Evolutionary conservation across 768 basidiomycete species (phyloP), one percentile per base, ranked within the genome.

Genomic region (Boletellus ananas): DNA sequence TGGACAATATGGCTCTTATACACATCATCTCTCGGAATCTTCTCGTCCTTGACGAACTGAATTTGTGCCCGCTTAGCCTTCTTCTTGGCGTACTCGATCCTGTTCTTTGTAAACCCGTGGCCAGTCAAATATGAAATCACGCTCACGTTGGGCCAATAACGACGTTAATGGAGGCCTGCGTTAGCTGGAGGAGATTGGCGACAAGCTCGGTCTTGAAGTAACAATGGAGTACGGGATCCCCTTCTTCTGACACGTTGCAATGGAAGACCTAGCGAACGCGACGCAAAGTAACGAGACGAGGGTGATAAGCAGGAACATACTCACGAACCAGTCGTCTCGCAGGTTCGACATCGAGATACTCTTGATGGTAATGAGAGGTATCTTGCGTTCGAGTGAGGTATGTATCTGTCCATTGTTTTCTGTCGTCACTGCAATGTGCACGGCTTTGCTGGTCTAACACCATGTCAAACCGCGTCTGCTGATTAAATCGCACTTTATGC

Each of bases 141-240:
- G 72, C 91, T 59, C 64, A 95, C 94, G 77, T 79, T 16, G 94
- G 87, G 0, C 79, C 80, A 55, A 97, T 81, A 43, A 80, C 65
- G 34, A 98, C 71, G 55, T 73, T 83, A 47, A 92, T 80, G 52
- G 80, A 82, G 1, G 83, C 88, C 59, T 85, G 84, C 0, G 92
- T 94, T 43, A 91, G 70, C 46, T 85, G 85, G 49, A 94, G 72
- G 31, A 99, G 78, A 59, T 87, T 84, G 16, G 91, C 80, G 14
- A 84, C 77, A 45, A 99, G 76, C 64, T 99, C 96, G 0, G 96
- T 98, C 79, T 99, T 99, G 81, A 98, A 94, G 55, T 84, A 77
- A 58, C 90, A 94, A 55, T 82, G 87, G 63, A 99, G 78, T 50
- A 97, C 75, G 0, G 95, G 94, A 63, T 99, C 96, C 27, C 94